These are phyloP conservation scores for Physcomitrium patens DNA, from an alignment of 225 moss, liverwort and hornwort species.

Conservation along the genomic window DNA sequence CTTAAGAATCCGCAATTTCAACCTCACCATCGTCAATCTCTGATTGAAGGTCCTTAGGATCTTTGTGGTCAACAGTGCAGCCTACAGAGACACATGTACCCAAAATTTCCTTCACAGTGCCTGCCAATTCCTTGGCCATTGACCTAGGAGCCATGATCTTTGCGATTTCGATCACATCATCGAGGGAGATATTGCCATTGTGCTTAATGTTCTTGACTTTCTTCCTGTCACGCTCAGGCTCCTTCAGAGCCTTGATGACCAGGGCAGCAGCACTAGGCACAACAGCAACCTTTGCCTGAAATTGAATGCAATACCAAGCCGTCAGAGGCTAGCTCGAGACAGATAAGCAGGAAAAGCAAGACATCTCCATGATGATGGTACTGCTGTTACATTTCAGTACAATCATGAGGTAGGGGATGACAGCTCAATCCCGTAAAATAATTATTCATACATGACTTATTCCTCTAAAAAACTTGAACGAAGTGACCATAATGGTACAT, in stretches of 20 bases:
- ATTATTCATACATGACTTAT: too few species aligned
- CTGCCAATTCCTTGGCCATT: slow-evolving; percentile 57
- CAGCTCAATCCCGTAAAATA: too few species aligned
- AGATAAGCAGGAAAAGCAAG: background rate
- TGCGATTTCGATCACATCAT: slow-evolving; percentile 61
- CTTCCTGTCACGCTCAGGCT: slow-evolving; percentile 61
- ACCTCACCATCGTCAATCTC: slow-evolving; percentile 65
- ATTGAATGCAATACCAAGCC: background rate
- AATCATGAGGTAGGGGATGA: too few species aligned
- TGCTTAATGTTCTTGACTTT: slow-evolving; percentile 69
- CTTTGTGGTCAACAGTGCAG: slow-evolving; percentile 55
- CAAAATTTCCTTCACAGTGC: slow-evolving; percentile 66
- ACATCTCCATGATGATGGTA: background rate
- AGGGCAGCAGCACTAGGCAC: slow-evolving; percentile 62
- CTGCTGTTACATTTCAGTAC: too few species aligned
- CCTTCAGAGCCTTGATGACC: slow-evolving; percentile 65
- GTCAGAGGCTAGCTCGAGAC: background rate
- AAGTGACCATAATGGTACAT: too few species aligned
- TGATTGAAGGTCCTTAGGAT: slow-evolving; percentile 57
- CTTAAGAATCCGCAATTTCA: slow-evolving; percentile 46
- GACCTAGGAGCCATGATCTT: slow-evolving; percentile 60
- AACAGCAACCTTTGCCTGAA: slow-evolving; percentile 57
- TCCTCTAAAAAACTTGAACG: too few species aligned
- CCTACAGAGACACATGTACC: slow-evolving; percentile 66
- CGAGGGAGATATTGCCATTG: slow-evolving; percentile 51